A percentile compares a stretch with the other conserved stretches of the same genome.
These are phyloP conservation scores for Aureobasidium sp. DNA, from an alignment of 2,329 filamentous ascomycete species.

Conservation along the genomic window DNA sequence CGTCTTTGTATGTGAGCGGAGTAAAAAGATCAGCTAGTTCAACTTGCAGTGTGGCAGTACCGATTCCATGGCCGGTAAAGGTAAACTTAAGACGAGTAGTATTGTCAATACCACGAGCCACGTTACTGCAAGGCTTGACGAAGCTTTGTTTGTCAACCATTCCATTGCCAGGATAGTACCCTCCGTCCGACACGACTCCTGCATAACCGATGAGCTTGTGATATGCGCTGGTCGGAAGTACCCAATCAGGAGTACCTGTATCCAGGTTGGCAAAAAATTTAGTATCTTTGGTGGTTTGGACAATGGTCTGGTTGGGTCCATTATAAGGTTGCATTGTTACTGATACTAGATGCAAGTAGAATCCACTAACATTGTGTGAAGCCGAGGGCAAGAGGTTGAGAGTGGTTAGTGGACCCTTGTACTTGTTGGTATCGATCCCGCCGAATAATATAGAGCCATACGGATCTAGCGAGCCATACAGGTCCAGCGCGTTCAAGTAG, in stretches of 20 bases:
- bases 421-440: slow-evolving; percentile 29
- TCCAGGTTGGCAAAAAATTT: slow-evolving; percentile 24
- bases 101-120: neutral
- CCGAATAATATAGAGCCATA: slow-evolving; percentile 30
- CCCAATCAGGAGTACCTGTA: slow-evolving; percentile 27
- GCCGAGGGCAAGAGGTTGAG: slow-evolving; percentile 23
- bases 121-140: neutral
- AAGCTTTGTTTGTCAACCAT: neutral
- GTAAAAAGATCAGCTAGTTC: slow-evolving; percentile 7
- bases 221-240: slow-evolving; percentile 22
- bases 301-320: neutral
- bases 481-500: slow-evolving; percentile 25
- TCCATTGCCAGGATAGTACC: neutral
- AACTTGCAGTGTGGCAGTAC: neutral
- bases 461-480: slow-evolving; percentile 21
- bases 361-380: neutral
- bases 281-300: slow-evolving; percentile 3
- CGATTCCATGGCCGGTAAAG: neutral
- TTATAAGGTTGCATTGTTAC: neutral
- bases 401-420: slow-evolving; percentile 25
- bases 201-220: slow-evolving; percentile 17
- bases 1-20: neutral
- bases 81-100: slow-evolving; percentile 1
- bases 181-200: neutral
- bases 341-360: neutral